phyloP scores from a whole-genome alignment of 2,329 filamentous ascomycete species.

The Penicillium sp. region DNA sequence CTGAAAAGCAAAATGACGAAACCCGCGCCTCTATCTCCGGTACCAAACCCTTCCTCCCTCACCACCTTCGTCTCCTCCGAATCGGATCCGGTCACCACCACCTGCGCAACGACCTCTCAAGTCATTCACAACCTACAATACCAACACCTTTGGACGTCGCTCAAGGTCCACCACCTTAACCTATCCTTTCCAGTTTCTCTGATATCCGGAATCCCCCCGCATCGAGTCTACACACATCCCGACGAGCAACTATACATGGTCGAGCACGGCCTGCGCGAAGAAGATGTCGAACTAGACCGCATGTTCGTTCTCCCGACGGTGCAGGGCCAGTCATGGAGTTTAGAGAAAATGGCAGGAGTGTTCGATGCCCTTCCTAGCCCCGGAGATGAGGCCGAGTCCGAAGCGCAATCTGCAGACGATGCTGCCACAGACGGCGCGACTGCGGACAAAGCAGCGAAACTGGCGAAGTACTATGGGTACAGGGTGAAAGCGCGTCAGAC shows the following conservation, averaged over 20 bases:
- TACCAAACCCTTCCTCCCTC: conserved; percentile 44
- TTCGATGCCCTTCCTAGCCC: conserved; percentile 58
- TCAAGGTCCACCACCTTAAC: conserved; percentile 55
- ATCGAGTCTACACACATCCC: conserved; percentile 66
- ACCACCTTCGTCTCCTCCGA: conserved; percentile 44
- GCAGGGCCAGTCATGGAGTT: conserved; percentile 64
- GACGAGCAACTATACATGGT: conserved; percentile 68
- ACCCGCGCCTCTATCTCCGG: conserved; percentile 6
- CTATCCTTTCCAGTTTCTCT: conserved; percentile 47
- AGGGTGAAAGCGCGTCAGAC: conserved; percentile 30
- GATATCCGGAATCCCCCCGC: conserved; percentile 65
- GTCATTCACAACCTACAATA: conserved; percentile 67
- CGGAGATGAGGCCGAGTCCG: conserved; percentile 23
- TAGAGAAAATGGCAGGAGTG: conserved; percentile 59
- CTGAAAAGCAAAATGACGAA: conserved; percentile 3
- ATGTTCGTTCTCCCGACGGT: conserved; percentile 66
- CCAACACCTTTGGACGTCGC: conserved; percentile 65
- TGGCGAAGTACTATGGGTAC: conserved; percentile 39
- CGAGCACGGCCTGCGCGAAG: conserved; percentile 53
- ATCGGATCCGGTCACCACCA: conserved; percentile 29
- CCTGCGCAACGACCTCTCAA: conserved; percentile 58
- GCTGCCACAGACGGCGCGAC: conserved; percentile 20
- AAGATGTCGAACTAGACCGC: conserved; percentile 55
- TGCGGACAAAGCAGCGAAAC: conserved; percentile 32
- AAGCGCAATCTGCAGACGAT: conserved; percentile 12